These are phyloP conservation scores for Colletotrichum orbiculare DNA, from an alignment of 2,329 filamentous ascomycete species.

Conservation along the genomic window DNA sequence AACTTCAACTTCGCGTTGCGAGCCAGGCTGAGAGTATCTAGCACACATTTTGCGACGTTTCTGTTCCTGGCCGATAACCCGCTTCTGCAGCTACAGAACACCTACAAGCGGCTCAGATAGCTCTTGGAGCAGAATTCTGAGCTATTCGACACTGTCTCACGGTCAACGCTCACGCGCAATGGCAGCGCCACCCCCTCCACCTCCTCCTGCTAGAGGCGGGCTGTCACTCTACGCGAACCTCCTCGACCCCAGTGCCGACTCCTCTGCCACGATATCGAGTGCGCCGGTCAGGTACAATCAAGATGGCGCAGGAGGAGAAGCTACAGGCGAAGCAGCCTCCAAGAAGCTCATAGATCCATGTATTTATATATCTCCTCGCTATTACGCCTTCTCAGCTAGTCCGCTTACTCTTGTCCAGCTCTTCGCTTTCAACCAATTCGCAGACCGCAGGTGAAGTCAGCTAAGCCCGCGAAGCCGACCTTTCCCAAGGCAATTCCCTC, in stretches of 20 bases:
- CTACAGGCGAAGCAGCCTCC: constrained; percentile 58
- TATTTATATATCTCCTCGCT: constrained; percentile 31
- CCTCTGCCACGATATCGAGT: constrained; percentile 76
- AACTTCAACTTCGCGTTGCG: constrained; percentile 19
- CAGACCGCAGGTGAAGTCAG: constrained; percentile 72
- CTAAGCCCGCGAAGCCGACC: constrained; percentile 70
- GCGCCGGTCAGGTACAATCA: constrained; percentile 79
- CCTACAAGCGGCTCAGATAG: not conserved
- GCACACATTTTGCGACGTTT: constrained; percentile 9
- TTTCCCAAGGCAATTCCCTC: constrained; percentile 60
- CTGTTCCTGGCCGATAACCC: not conserved
- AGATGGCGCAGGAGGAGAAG: constrained; percentile 57
- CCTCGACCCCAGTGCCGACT: constrained; percentile 67
- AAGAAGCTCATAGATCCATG: constrained; percentile 69
- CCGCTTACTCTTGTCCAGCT: constrained; percentile 53
- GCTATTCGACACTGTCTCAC: not conserved
- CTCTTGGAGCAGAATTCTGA: not conserved
- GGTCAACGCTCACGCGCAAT: constrained; percentile 32
- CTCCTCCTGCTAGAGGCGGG: constrained; percentile 57
- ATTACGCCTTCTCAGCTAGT: not conserved
- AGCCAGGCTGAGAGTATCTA: constrained; percentile 5
- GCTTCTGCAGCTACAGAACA: not conserved
- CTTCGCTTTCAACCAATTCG: constrained; percentile 90
- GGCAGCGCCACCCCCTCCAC: constrained; percentile 49
- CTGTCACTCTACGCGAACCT: constrained; percentile 89